Evolutionary conservation across 2,329 filamentous ascomycete species (phyloP).

Genomic region (Penicillium sp.): DNA sequence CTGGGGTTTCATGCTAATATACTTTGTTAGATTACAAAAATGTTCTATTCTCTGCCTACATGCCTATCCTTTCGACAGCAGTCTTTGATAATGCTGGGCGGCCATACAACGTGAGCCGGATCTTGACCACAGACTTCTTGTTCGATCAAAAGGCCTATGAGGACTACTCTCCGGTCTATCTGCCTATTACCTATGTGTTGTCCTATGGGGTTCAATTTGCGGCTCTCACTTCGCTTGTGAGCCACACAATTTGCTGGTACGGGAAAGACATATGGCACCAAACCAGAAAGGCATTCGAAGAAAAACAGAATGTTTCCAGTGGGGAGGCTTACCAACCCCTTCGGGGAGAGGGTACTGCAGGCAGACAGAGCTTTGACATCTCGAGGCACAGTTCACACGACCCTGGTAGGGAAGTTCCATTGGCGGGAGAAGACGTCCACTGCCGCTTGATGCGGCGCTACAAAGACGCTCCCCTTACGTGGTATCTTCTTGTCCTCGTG

Average conservation of each 20-base stretch:
- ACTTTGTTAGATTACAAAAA: constrained; percentile 67
- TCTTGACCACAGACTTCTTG: constrained; percentile 74
- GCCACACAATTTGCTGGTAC: constrained; percentile 82
- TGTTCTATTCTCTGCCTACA: constrained; percentile 76
- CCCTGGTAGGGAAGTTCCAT: constrained; percentile 41
- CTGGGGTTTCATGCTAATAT: constrained; percentile 5
- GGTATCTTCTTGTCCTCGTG: constrained; percentile 76
- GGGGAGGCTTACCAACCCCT: constrained; percentile 59
- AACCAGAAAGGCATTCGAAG: constrained; percentile 68
- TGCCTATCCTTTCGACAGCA: constrained; percentile 80
- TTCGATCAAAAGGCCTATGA: constrained; percentile 77
- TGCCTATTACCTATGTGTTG: constrained; percentile 84
- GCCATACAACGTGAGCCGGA: constrained; percentile 77
- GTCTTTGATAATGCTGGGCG: constrained; percentile 84
- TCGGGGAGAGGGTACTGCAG: constrained; percentile 10
- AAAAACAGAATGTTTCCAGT: constrained; percentile 55
- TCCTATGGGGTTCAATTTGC: constrained; percentile 88
- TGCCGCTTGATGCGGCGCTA: constrained; percentile 82
- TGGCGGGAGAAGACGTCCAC: constrained; percentile 78
- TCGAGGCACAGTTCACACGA: constrained; percentile 27
- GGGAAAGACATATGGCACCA: constrained; percentile 79
- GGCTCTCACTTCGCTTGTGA: constrained; percentile 74
- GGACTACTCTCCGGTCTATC: constrained; percentile 79
- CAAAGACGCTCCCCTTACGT: constrained; percentile 75
- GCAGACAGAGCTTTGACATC: constrained; percentile 12